Conservation (phyloP, 371 early-diverging fungal genomes). For the Circinella umbellata region DNA sequence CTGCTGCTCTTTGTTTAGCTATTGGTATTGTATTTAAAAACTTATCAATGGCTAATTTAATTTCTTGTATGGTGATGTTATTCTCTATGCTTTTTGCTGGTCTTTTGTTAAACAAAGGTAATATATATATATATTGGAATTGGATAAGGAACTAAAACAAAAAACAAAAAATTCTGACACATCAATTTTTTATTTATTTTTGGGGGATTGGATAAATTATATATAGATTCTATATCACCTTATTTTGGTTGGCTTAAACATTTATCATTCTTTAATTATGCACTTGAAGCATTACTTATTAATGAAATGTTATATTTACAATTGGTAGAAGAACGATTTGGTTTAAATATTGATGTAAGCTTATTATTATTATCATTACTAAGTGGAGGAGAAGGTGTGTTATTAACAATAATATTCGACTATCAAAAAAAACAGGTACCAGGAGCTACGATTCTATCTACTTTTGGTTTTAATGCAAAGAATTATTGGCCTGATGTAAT, state of each 20-base stretch:
- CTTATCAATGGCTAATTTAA: slow-evolving; percentile 79
- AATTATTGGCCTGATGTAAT: slow-evolving; percentile 87
- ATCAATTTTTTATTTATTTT: background rate
- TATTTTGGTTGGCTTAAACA: slow-evolving; percentile 81
- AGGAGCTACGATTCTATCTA: slow-evolving; percentile 83
- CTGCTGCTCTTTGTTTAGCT: slow-evolving; percentile 80
- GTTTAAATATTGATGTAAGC: slow-evolving; percentile 77
- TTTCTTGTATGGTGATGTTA: slow-evolving; percentile 81
- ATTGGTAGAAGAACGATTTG: slow-evolving; percentile 80
- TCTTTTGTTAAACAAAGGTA: slow-evolving; percentile 82
- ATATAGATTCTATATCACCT: slow-evolving; percentile 72
- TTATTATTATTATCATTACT: background rate
- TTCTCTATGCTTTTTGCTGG: slow-evolving; percentile 94
- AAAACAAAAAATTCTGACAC: background rate
- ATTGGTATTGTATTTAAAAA: slow-evolving; percentile 80
- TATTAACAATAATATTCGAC: background rate
- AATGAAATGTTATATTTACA: slow-evolving; percentile 84
- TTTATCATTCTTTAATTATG: slow-evolving; percentile 87
- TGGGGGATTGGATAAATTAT: background rate
- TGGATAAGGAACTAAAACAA: background rate
- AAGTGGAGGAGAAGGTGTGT: background rate
- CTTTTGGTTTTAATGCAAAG: slow-evolving; percentile 88
- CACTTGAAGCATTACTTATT: slow-evolving; percentile 87
- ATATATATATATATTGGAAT: background rate
- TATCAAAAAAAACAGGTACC: slow-evolving; percentile 60